Conservation (phyloP, 208 protist genomes). For the Blechomonas ayalai region DNA sequence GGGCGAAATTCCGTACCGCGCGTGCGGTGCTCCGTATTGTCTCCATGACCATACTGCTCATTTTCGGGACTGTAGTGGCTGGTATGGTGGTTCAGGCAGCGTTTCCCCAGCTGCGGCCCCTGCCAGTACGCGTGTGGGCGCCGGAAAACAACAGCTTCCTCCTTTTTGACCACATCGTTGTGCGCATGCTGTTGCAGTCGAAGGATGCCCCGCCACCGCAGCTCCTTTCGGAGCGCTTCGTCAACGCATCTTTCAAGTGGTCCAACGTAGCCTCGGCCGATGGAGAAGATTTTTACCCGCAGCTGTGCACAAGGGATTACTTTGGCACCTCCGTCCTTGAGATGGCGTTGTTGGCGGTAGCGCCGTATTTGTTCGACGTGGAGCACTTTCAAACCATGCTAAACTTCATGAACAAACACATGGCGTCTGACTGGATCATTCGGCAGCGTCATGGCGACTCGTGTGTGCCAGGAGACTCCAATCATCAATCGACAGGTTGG, state of each 20-base stretch:
- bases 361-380: conserved; percentile 52
- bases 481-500: conserved; percentile 47
- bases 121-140: conserved; percentile 47
- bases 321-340: conserved; percentile 56
- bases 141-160: conserved; percentile 32
- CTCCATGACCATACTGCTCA: conserved; percentile 30
- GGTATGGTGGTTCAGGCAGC: conserved; percentile 67
- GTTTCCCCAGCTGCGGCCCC: conserved; percentile 57
- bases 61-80: conserved; percentile 35
- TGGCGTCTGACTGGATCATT: conserved; percentile 59
- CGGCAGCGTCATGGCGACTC: conserved; percentile 31
- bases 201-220: conserved; percentile 8
- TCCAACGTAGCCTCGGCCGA: conserved; percentile 23
- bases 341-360: conserved; percentile 54
- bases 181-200: conserved; percentile 63
- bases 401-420: conserved; percentile 51
- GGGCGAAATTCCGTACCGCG: conserved; percentile 36
- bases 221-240: conserved; percentile 5
- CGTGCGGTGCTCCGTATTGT: conserved; percentile 50
- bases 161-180: conserved; percentile 74
- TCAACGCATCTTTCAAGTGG: conserved; percentile 44
- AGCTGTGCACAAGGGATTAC: conserved; percentile 59
- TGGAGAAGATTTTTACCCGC: conserved; percentile 63
- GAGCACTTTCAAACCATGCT: conserved; percentile 52
- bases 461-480: conserved; percentile 33